Conservation (phyloP, 352 stramenopile species). For the Pilasporangium apinafurcum region DNA sequence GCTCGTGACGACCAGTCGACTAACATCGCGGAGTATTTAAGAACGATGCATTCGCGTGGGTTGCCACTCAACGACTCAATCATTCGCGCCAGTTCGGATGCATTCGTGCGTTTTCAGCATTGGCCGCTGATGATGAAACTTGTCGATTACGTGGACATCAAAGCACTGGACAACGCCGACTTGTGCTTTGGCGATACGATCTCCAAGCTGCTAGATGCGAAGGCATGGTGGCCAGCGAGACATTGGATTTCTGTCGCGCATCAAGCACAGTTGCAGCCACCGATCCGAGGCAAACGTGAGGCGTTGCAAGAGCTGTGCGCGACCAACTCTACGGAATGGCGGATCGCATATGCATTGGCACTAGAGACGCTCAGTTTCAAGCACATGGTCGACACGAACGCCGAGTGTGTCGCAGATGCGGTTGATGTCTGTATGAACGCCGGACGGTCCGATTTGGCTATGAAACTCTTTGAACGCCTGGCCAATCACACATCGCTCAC, state of each 20-base stretch:
- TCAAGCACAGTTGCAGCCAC: constrained; percentile 35
- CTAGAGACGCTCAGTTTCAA: constrained; percentile 68
- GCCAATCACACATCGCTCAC: constrained; percentile 32
- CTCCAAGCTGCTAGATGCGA: constrained; percentile 67
- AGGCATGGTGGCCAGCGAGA: constrained; percentile 40
- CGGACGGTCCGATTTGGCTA: constrained; percentile 32
- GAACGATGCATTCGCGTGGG: constrained; percentile 34
- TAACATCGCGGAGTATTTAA: constrained; percentile 57
- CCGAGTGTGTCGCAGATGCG: constrained; percentile 65
- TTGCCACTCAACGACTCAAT: constrained; percentile 72
- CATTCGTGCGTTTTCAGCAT: constrained; percentile 58
- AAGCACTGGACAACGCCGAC: constrained; percentile 43
- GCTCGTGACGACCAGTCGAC: constrained; percentile 58
- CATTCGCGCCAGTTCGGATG: constrained; percentile 62
- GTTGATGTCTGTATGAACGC: constrained; percentile 55
- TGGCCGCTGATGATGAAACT: constrained; percentile 49
- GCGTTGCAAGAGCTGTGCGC: constrained; percentile 29
- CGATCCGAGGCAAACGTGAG: constrained; percentile 63
- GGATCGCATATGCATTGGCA: constrained; percentile 66
- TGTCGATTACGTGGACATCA: constrained; percentile 38
- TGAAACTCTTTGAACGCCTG: constrained; percentile 56
- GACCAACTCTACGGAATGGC: constrained; percentile 44
- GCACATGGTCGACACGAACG: constrained; percentile 51
- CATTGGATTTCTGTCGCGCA: constrained; percentile 54
- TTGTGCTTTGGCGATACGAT: constrained; percentile 66